phyloP scores from a whole-genome alignment of 176 grass and related monocot species.

The Musa itinerans region DNA sequence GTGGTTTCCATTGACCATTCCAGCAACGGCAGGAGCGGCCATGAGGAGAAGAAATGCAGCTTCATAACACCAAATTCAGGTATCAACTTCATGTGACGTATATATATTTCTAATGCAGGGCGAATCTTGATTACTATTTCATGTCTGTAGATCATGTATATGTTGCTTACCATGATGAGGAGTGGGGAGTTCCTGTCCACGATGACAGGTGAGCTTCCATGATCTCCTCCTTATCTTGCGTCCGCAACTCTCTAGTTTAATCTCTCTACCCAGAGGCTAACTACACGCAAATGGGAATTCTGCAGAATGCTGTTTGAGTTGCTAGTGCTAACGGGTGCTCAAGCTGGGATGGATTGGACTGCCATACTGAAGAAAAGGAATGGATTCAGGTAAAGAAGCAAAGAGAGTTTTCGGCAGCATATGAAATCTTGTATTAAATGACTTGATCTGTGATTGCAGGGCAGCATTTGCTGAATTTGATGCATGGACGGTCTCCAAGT shows the following conservation, averaged over 20 bases:
- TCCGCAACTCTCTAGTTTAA: neutral
- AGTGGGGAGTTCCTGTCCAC: slow-evolving; percentile 85
- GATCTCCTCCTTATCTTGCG: too few species aligned
- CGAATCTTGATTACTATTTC: neutral
- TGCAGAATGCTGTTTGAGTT: slow-evolving; percentile 87
- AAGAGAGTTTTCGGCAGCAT: neutral
- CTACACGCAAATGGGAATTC: neutral
- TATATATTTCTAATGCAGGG: neutral
- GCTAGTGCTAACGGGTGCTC: slow-evolving; percentile 70
- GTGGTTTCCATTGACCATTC: slow-evolving; percentile 11
- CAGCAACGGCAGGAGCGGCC: neutral
- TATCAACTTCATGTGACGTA: neutral
- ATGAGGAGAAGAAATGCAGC: slow-evolving; percentile 81
- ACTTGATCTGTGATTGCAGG: slow-evolving; percentile 32
- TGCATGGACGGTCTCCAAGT: slow-evolving; percentile 56
- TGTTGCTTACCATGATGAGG: slow-evolving; percentile 77
- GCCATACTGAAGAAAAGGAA: slow-evolving; percentile 80
- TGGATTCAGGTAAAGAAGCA: slow-evolving; percentile 45
- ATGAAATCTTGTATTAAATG: neutral
- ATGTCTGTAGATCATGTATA: slow-evolving; percentile 41
- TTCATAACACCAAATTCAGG: slow-evolving; percentile 85
- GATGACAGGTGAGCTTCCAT: slow-evolving; percentile 44
- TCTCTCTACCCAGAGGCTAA: too few species aligned
- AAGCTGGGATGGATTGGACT: slow-evolving; percentile 85
- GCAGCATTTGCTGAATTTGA: slow-evolving; percentile 77